phyloP scores from a whole-genome alignment of 2,329 filamentous ascomycete species.

The Penicillium sp. region DNA sequence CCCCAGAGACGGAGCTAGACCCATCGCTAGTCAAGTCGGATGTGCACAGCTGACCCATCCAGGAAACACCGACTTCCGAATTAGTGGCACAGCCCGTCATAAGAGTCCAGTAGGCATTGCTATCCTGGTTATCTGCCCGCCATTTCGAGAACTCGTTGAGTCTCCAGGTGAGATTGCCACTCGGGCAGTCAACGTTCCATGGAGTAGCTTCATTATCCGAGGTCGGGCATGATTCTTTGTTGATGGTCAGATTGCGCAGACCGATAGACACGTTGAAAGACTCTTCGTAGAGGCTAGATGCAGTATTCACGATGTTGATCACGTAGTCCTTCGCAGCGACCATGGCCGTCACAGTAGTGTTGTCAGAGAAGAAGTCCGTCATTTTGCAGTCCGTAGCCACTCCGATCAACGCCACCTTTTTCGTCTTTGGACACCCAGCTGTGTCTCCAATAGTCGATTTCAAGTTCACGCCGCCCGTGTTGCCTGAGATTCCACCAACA shows the following conservation, averaged over 20 bases:
- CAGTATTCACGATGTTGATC: slow-evolving; percentile 79
- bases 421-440: slow-evolving; percentile 81
- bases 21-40: slow-evolving; percentile 52
- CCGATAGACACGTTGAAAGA: slow-evolving; percentile 95
- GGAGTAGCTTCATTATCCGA: slow-evolving; percentile 64
- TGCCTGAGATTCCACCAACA: slow-evolving; percentile 66
- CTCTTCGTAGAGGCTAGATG: slow-evolving; percentile 82
- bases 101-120: slow-evolving; percentile 90
- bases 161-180: slow-evolving; percentile 66
- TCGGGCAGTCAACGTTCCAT: slow-evolving; percentile 77
- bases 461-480: slow-evolving; percentile 78
- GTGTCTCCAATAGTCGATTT: slow-evolving; percentile 75
- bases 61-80: slow-evolving; percentile 84
- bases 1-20: slow-evolving; percentile 72
- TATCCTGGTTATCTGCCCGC: slow-evolving; percentile 74
- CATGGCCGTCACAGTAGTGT: slow-evolving; percentile 42
- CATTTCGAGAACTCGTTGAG: slow-evolving; percentile 86
- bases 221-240: slow-evolving; percentile 70
- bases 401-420: slow-evolving; percentile 87
- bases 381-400: slow-evolving; percentile 94
- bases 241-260: slow-evolving; percentile 80
- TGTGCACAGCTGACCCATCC: slow-evolving; percentile 84
- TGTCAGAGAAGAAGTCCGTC: slow-evolving; percentile 63
- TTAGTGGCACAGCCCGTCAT: slow-evolving; percentile 79
- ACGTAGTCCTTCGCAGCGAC: slow-evolving; percentile 70